Evolutionary conservation across 352 stramenopile genomes (phyloP), one percentile per base, ranked within the genome.

Genomic region (Phytopythium sindhum): DNA sequence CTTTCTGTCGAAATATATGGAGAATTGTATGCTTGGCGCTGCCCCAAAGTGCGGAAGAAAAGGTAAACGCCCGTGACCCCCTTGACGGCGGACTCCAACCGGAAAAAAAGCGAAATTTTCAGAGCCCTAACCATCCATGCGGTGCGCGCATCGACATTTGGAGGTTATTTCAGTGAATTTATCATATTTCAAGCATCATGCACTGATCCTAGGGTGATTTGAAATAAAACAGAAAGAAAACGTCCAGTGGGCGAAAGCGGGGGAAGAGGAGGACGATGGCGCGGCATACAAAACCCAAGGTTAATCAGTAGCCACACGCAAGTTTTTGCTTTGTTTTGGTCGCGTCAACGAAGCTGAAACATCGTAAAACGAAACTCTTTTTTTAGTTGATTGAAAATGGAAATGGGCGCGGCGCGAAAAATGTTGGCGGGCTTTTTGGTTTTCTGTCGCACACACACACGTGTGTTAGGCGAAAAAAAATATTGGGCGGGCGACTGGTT

Each of bases 91-190:
- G 35, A 39, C 33, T 23, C 14, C n/a, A 35, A 45, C n/a, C 39
- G 24, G 54, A 28, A 48, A 48, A 58, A 60, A 66, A 55, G 54
- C 66, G 68, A 90, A 90, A 90, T 70, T 90, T 90, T 90, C 79
- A 83, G 31, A 84, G 56, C 78, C 81, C 81, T 88, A 90, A 70
- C 70, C 78, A 48, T 73, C 66, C 44, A 47, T 24, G 10, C 26
- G 69, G 47, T 29, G 26, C 48, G 45, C 45, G 23, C 47, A 35
- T 33, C 24, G 23, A n/a, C 15, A 24, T 2, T 17, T n/a, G 14
- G 28, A 29, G 62, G 48, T 57, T 69, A 55, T 28, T 65, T 61
- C 35, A 33, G 44, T 64, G 54, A 57, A 48, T 61, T 59, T 2
- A 31, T n/a, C n/a, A n/a, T n/a, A n/a, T n/a, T n/a, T n/a, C n/a